Evolutionary conservation across 768 basidiomycete species (phyloP), one percentile per base, ranked within the genome.

Genomic region (Agaricus subrufescens): DNA sequence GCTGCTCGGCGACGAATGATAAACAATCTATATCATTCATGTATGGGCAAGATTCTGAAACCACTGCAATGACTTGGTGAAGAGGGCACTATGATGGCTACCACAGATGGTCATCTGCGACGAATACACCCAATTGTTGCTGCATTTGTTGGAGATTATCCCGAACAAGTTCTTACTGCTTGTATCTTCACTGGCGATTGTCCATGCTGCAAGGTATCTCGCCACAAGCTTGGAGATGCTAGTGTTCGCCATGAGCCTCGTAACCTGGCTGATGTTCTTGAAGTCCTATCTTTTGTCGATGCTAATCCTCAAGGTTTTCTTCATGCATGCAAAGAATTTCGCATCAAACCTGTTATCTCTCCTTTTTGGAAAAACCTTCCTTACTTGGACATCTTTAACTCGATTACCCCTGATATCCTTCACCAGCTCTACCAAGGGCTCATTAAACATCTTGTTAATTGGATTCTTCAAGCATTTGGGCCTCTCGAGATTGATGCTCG

Each of bases 331-430:
- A 10, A 23, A 11, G 10, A 46, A 10, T 23, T 23, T 26, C 2
- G 19, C 4, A 46, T 46, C 25, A 46, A 46, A 23, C 45, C 45
- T 4, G 19, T 46, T 23, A 10, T 25, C 4, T 23, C 23, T 23
- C 45, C 45, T 4, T 46, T 46, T 23, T 46, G 45, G 45, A 15
- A 27, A 4, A 14, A 26, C 14, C 45, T 46, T 10, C 45, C 45
- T 4, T 34, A 30, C 6, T 49, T 62, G 46, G 58, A 80, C 60
- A 79, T 81, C 39, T 76, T 73, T 59, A 25, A 42, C 0, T 67
- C 66, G 4, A 67, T 82, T 39, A 75, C 75, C 0, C 78, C 80
- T 0, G 75, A 81, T 59, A 57, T 79, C 23, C 70, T 82, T 1
- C 79, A 65, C n/a, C 47, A 48, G 19, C 47, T 48, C 27, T 48